Conservation (phyloP, 345 rosid species). For the Cochlearia excelsa region DNA sequence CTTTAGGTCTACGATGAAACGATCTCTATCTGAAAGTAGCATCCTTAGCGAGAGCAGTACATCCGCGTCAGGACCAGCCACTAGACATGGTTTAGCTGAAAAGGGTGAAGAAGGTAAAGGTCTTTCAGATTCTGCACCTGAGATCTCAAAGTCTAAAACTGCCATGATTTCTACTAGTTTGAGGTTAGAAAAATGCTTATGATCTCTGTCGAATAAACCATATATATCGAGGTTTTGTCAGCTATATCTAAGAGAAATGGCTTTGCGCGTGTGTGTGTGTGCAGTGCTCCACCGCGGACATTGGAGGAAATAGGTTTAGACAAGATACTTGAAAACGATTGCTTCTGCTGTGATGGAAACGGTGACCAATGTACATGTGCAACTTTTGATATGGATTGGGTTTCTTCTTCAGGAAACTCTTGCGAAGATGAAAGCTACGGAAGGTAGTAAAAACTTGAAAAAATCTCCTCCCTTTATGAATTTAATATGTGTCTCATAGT, state of each 20-base stretch:
- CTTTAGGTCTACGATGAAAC: conserved; percentile 57
- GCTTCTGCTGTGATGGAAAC: conserved; percentile 33
- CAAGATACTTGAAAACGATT: conserved; percentile 43
- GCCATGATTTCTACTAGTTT: conserved; percentile 38
- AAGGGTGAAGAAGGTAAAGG: conserved; percentile 41
- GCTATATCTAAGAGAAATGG: conserved; percentile 23
- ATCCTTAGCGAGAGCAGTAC: conserved; percentile 50
- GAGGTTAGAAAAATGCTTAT: conserved; percentile 42
- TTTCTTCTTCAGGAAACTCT: conserved; percentile 90
- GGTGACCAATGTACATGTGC: conserved; percentile 61
- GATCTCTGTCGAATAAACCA: not conserved
- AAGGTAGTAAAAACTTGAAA: conserved; percentile 42
- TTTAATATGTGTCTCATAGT: not conserved
- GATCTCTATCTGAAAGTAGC: conserved; percentile 87
- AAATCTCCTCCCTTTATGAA: not conserved
- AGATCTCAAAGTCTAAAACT: conserved; percentile 50
- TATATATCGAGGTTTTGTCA: conserved; percentile 9
- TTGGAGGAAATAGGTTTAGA: conserved; percentile 43
- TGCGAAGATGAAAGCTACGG: conserved; percentile 55
- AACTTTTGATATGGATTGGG: conserved; percentile 77
- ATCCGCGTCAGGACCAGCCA: conserved; percentile 28
- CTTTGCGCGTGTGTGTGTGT: not conserved
- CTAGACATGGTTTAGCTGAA: conserved; percentile 41
- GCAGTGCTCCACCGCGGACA: conserved; percentile 46
- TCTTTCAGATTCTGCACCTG: conserved; percentile 65